These are phyloP conservation scores for Vitis hybrid DNA, from an alignment of 177 flowering plant genomes.

Conservation along the genomic window DNA sequence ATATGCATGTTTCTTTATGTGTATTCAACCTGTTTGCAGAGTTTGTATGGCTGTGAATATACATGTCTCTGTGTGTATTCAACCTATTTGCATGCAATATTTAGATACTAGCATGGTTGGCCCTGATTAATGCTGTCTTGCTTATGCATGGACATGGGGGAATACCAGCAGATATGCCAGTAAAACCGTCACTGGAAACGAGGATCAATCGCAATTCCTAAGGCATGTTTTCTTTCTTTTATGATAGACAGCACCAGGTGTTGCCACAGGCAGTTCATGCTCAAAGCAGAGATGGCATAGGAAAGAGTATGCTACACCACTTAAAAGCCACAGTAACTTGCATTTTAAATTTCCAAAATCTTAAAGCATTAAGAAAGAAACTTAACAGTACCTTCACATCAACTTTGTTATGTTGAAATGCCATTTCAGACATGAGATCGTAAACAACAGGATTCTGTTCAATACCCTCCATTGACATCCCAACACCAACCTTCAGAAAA, in stretches of 20 bases:
- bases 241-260: conserved; percentile 3
- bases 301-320: not conserved
- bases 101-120: too few species aligned
- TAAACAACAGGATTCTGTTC: conserved; percentile 80
- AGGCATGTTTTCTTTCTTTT: not conserved
- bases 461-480: conserved; percentile 84
- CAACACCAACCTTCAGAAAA: conserved; percentile 62
- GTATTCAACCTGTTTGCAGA: too few species aligned
- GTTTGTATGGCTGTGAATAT: too few species aligned
- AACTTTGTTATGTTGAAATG: conserved; percentile 49
- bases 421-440: conserved; percentile 86
- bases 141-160: too few species aligned
- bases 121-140: too few species aligned
- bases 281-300: not conserved
- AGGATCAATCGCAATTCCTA: not conserved
- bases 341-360: not conserved
- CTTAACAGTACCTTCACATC: conserved; percentile 49
- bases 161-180: not conserved
- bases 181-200: not conserved
- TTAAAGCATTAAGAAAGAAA: not conserved
- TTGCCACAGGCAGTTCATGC: not conserved
- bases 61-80: too few species aligned
- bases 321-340: not conserved
- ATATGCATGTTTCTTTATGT: too few species aligned
- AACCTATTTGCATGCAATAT: too few species aligned